A percentile compares a stretch with the other conserved stretches of the same genome.
Evolutionary conservation across 2,329 filamentous ascomycete genomes (phyloP).

Genomic region (Ophiosphaerella korrae): DNA sequence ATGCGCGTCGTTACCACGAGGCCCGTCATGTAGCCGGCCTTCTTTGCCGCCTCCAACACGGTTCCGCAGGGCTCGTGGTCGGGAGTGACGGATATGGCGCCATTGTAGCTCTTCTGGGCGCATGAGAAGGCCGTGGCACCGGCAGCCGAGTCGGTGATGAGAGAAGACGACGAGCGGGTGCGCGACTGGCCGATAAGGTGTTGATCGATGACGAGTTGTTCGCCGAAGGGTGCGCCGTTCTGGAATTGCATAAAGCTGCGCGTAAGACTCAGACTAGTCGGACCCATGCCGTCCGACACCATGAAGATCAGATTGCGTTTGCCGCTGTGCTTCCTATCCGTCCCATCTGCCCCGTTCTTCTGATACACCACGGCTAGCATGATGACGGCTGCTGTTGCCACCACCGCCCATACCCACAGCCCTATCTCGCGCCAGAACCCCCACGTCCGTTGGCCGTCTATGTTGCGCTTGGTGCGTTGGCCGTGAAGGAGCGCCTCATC

Average conservation of each 20-base stretch:
- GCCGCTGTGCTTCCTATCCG: slow-evolving; percentile 49
- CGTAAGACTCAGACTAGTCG: slow-evolving; percentile 85
- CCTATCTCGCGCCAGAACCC: slow-evolving; percentile 73
- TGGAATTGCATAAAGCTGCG: slow-evolving; percentile 82
- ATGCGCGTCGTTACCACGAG: slow-evolving; percentile 93
- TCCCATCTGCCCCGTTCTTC: slow-evolving; percentile 47
- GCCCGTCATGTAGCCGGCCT: slow-evolving; percentile 88
- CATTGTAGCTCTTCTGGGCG: slow-evolving; percentile 92
- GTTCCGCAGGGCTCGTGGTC: slow-evolving; percentile 88
- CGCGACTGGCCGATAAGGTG: slow-evolving; percentile 90
- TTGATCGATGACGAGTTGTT: slow-evolving; percentile 80
- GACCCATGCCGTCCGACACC: slow-evolving; percentile 99
- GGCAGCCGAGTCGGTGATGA: slow-evolving; percentile 96
- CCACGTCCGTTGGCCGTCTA: slow-evolving; percentile 49
- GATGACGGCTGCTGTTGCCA: slow-evolving; percentile 79
- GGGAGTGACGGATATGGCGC: slow-evolving; percentile 87
- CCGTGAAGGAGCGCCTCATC: slow-evolving; percentile 68
- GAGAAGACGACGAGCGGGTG: slow-evolving; percentile 79
- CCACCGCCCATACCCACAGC: slow-evolving; percentile 79
- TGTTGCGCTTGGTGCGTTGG: slow-evolving; percentile 45
- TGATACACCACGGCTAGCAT: slow-evolving; percentile 83
- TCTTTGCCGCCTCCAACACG: slow-evolving; percentile 90
- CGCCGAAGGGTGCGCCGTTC: slow-evolving; percentile 71
- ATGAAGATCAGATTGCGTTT: slow-evolving; percentile 98
- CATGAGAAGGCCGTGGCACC: slow-evolving; percentile 97